Percentiles rank a stretch among this genome's conserved stretches.
Evolutionary conservation across 2,329 filamentous ascomycete genomes (phyloP).

Genomic region (Microcyclospora pomicola): DNA sequence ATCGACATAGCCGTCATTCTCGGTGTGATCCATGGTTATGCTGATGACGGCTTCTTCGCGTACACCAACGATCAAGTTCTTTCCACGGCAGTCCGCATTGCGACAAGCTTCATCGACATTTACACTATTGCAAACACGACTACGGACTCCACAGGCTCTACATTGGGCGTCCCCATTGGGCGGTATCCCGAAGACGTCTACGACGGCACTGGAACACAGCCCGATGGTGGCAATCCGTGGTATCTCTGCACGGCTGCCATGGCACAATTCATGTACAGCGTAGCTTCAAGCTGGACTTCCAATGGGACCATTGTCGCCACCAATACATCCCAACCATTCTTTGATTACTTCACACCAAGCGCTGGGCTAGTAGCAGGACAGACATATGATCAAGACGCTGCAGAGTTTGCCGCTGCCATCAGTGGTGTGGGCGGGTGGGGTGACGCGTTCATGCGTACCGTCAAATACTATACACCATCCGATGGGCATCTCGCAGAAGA

Average conservation of each 20-base stretch:
- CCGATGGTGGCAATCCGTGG: slow-evolving; percentile 23
- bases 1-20: slow-evolving; percentile 22
- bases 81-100: slow-evolving; percentile 16
- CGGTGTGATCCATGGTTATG: slow-evolving; percentile 21
- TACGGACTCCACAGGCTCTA: slow-evolving; percentile 11
- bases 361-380: slow-evolving; percentile 10
- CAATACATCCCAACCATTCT: slow-evolving; percentile 20
- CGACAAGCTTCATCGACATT: slow-evolving; percentile 17
- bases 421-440: slow-evolving; percentile 20
- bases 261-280: slow-evolving; percentile 19
- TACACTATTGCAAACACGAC: slow-evolving; percentile 19
- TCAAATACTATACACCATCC: slow-evolving; percentile 20
- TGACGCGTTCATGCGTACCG: slow-evolving; percentile 21
- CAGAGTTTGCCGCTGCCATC: slow-evolving; percentile 12
- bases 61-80: slow-evolving; percentile 21
- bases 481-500: slow-evolving; percentile 18
- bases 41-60: slow-evolving; percentile 18
- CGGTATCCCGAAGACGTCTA: slow-evolving; percentile 10
- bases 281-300: slow-evolving; percentile 9
- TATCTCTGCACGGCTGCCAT: slow-evolving; percentile 22
- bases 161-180: slow-evolving; percentile 5
- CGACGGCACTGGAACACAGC: slow-evolving; percentile 17
- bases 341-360: slow-evolving; percentile 20
- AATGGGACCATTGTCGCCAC: slow-evolving; percentile 15
- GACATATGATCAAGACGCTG: slow-evolving; percentile 13